Evolutionary conservation across 2,329 filamentous ascomycete species (phyloP), one percentile per base, ranked within the genome.

Genomic region (Trichocomaceae sp.): DNA sequence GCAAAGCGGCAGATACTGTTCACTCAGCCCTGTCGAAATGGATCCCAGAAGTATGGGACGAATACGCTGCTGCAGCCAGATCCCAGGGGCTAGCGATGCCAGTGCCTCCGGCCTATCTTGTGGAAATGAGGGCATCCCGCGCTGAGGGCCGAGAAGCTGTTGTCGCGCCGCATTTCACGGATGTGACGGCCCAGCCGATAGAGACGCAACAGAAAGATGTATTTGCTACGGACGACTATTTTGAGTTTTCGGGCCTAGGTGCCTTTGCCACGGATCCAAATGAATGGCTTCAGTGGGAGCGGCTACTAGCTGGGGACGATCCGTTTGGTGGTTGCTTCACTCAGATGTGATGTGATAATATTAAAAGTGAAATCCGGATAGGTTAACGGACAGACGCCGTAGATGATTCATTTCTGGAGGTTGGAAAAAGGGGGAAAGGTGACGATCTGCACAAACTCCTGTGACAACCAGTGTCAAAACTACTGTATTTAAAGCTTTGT

Each of bases 31-130:
- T 67, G n/a, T 58, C 61, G 1, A 66, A 63, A 26, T 67, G 65
- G 65, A 64, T 63, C 1, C 47, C 65, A 35, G 54, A 60, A 39
- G 64, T 65, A 19, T 67, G 62, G 64, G 62, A 67, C 8, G 58
- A 61, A 17, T 61, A 61, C 46, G 54, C 57, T 15, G 59, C 54
- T 1, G 61, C 62, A 39, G 57, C 53, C n/a, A 63, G 55, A 44
- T 51, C 54, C 8, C 8, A 33, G 10, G 29, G 29, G 8, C 29
- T 33, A 9, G 5, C 29, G 3, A 12, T 10, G 29, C 29, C 29
- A 33, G 7, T 12, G 2, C 7, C 29, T 2, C 29, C 29, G 8
- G 29, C 6, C 2, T 33, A 33, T 9, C 29, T 33, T 33, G 8
- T 9, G 29, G 29, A 26, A 26, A 26, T 26, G 23, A 26, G 23